Evolutionary conservation across 1,284 basidiomycete genomes (phyloP).

Genomic region (Leccinum huronense): DNA sequence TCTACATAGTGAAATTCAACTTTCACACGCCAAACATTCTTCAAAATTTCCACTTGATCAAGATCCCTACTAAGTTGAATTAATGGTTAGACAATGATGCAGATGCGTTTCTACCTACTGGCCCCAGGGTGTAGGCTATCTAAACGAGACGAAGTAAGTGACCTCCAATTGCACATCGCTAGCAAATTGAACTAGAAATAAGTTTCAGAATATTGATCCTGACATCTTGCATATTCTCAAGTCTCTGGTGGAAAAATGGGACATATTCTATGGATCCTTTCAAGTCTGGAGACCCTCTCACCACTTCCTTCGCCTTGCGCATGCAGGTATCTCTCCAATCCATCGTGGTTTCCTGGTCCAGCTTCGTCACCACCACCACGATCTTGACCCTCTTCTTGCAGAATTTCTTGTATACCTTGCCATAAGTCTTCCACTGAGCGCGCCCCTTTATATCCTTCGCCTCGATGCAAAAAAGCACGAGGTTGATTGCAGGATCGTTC

Average conservation of each 20-base stretch:
- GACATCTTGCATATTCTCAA: conserved; percentile 11
- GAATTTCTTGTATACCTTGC: conserved; percentile 17
- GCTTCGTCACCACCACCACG: conserved; percentile 37
- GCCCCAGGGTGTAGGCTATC: background rate
- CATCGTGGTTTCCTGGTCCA: conserved; percentile 34
- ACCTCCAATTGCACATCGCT: background rate
- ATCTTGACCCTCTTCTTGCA: conserved; percentile 17
- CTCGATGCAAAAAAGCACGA: conserved; percentile 21
- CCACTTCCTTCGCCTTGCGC: background rate
- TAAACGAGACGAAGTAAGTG: background rate
- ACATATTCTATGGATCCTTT: conserved; percentile 13
- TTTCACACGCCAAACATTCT: background rate
- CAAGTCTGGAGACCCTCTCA: conserved; percentile 10
- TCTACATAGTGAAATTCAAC: background rate
- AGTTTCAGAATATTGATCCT: conserved; percentile 6
- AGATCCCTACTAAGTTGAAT: background rate
- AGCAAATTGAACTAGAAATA: conserved; percentile 5
- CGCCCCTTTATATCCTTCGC: conserved; percentile 15
- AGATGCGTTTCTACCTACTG: background rate
- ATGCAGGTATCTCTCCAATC: conserved; percentile 35
- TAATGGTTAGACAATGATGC: background rate
- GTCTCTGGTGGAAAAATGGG: conserved; percentile 8
- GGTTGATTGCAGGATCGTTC: conserved; percentile 11
- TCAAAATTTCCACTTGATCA: background rate
- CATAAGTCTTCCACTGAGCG: conserved; percentile 19